Percentiles rank a stretch among this genome's conserved stretches.
phyloP scores from a whole-genome alignment of 106 monocot genomes.

The Iris macrosiphon region DNA sequence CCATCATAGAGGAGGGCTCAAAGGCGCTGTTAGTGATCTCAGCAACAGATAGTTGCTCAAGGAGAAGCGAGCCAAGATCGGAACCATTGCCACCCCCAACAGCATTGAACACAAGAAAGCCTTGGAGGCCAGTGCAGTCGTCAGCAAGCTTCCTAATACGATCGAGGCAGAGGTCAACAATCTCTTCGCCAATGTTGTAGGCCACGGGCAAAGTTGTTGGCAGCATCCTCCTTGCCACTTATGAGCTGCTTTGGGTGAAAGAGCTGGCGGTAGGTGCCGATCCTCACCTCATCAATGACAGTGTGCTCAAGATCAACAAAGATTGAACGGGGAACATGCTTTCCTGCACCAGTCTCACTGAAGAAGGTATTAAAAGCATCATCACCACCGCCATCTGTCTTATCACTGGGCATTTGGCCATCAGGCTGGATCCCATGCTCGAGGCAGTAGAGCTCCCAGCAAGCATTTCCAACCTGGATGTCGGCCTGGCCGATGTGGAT shows the following conservation, averaged over 20 bases:
- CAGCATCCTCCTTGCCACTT: conserved; percentile 82
- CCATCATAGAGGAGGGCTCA: too few species aligned
- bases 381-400: conserved; percentile 36
- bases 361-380: conserved; percentile 79
- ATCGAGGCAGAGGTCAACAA: conserved; percentile 18
- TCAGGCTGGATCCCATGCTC: conserved; percentile 53
- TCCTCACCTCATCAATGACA: conserved; percentile 73
- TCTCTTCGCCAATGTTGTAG: conserved; percentile 47
- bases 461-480: conserved; percentile 77
- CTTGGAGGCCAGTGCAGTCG: conserved; percentile 20
- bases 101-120: conserved; percentile 20
- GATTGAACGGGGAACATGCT: conserved; percentile 64
- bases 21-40: too few species aligned
- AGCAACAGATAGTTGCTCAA: too few species aligned
- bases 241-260: conserved; percentile 88
- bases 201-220: conserved; percentile 81
- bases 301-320: conserved; percentile 79
- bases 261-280: conserved; percentile 78
- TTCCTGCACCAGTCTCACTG: conserved; percentile 63
- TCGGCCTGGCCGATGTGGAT: conserved; percentile 83
- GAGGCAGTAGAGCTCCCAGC: conserved; percentile 77
- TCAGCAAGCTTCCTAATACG: conserved; percentile 24
- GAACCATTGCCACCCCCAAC: conserved; percentile 19
- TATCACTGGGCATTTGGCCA: conserved; percentile 31
- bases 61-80: too few species aligned